A percentile compares a stretch with the other conserved stretches of the same genome.
Conservation (phyloP, 176 grass and related monocot species). For the Oryza coarctata region DNA sequence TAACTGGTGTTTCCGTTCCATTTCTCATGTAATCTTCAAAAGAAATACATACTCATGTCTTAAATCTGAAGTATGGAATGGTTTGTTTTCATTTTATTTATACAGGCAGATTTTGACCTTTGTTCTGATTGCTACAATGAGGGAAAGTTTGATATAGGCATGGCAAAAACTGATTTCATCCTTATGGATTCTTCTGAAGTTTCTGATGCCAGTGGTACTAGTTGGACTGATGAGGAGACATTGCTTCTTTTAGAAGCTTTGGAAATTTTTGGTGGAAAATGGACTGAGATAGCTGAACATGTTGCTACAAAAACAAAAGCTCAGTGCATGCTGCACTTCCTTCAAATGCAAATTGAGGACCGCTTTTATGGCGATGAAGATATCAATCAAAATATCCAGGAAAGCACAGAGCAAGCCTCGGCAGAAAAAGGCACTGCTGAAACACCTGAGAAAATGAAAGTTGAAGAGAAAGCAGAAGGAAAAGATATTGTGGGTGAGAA, state of each 20-base stretch:
- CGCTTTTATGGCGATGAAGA: conserved; percentile 63
- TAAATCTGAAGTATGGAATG: conserved; percentile 1
- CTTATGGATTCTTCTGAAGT: conserved; percentile 91
- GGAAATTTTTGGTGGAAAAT: conserved; percentile 98
- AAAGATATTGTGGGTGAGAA: conserved; percentile 43
- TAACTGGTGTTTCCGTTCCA: neutral
- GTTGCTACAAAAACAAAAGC: conserved; percentile 98
- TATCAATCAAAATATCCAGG: conserved; percentile 38
- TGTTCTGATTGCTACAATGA: conserved; percentile 92
- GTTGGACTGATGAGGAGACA: conserved; percentile 97
- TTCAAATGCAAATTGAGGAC: conserved; percentile 99
- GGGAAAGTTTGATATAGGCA: conserved; percentile 80
- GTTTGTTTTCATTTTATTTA: conserved; percentile 31
- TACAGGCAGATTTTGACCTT: conserved; percentile 98
- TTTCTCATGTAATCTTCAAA: neutral
- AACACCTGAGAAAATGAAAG: conserved; percentile 62
- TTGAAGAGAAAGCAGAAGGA: conserved; percentile 62
- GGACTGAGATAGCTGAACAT: conserved; percentile 98
- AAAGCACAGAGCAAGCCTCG: conserved; percentile 36
- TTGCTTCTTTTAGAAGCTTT: conserved; percentile 94
- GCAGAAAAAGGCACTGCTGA: conserved; percentile 45
- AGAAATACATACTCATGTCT: neutral
- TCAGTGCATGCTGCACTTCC: conserved; percentile 95
- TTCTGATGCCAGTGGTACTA: conserved; percentile 88
- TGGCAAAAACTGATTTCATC: conserved; percentile 94